These are phyloP conservation scores for Ormosia semicastrata DNA, from an alignment of 306 rosid species.

Conservation along the genomic window DNA sequence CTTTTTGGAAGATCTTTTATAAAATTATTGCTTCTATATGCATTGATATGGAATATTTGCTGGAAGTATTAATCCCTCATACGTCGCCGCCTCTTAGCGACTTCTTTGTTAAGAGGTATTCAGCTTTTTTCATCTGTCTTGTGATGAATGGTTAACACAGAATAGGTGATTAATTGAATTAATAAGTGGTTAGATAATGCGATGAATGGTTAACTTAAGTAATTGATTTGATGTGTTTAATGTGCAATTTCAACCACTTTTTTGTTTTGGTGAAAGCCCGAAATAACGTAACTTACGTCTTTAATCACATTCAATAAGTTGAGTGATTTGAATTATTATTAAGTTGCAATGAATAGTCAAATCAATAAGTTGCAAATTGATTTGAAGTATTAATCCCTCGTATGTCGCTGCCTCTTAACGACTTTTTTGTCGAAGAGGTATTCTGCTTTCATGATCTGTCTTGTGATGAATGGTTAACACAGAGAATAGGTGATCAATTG, in stretches of 20 bases:
- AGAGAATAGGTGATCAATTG: background rate
- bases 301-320: too few relatives aligned
- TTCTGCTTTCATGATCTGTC: background rate
- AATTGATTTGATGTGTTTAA: background rate
- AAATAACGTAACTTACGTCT: too few relatives aligned
- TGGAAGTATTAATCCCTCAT: background rate
- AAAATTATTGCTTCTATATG: background rate
- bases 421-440: too few relatives aligned
- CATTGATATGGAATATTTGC: background rate
- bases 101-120: too few relatives aligned
- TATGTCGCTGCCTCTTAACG: too few relatives aligned
- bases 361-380: too few relatives aligned
- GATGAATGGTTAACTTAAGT: background rate
- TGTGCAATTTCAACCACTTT: background rate
- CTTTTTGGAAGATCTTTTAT: background rate
- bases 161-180: background rate
- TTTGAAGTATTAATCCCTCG: too few relatives aligned
- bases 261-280: too few relatives aligned
- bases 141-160: background rate
- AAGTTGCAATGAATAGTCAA: too few relatives aligned
- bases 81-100: background rate
- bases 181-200: background rate
- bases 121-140: background rate
- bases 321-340: too few relatives aligned
- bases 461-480: background rate